Percentiles rank a stretch among this genome's conserved stretches.
phyloP scores from a whole-genome alignment of 31 red algal species.

The Odonthalia washingtoniensis region DNA sequence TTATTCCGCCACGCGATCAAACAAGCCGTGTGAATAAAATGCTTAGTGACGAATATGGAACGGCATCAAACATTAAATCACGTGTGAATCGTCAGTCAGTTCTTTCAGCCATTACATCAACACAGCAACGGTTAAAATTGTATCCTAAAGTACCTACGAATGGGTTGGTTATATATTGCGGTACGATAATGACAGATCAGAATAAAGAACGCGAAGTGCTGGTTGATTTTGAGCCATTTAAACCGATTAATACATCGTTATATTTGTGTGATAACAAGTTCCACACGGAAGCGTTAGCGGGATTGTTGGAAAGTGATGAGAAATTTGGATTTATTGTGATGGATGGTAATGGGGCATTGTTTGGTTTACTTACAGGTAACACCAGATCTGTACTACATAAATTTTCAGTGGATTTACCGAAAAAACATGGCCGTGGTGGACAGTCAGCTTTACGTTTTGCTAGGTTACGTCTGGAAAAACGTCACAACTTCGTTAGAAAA shows the following conservation, averaged over 20 bases:
- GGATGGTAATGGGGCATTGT: slow-evolving; percentile 97
- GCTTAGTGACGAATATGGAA: slow-evolving; percentile 98
- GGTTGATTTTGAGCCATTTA: slow-evolving; percentile 99
- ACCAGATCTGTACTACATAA: slow-evolving; percentile 93
- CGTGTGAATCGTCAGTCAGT: slow-evolving; percentile 98
- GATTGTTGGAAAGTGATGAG: slow-evolving; percentile 94
- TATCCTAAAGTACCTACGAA: slow-evolving; percentile 92
- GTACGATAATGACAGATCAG: slow-evolving; percentile 97
- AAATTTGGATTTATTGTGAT: slow-evolving; percentile 99
- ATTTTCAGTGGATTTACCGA: slow-evolving; percentile 97
- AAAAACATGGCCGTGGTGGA: slow-evolving; percentile 99
- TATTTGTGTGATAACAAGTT: slow-evolving; percentile 99
- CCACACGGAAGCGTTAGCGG: slow-evolving; percentile 91
- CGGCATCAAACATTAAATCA: slow-evolving; percentile 99
- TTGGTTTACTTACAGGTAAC: slow-evolving; percentile 91
- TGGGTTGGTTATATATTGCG: slow-evolving; percentile 99
- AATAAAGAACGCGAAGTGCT: slow-evolving; percentile 98
- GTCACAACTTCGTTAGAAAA: slow-evolving; percentile 98
- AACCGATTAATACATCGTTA: slow-evolving; percentile 99
- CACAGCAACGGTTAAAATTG: slow-evolving; percentile 97
- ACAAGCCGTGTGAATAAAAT: slow-evolving; percentile 91
- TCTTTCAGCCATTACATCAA: slow-evolving; percentile 97
- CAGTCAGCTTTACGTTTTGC: slow-evolving; percentile 99
- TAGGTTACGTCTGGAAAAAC: slow-evolving; percentile 95
- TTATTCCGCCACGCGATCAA: slow-evolving; percentile 97